A percentile compares a stretch with the other conserved stretches of the same genome.
These are phyloP conservation scores for Amanita inopinata DNA, from an alignment of 768 basidiomycete species.

Conservation along the genomic window DNA sequence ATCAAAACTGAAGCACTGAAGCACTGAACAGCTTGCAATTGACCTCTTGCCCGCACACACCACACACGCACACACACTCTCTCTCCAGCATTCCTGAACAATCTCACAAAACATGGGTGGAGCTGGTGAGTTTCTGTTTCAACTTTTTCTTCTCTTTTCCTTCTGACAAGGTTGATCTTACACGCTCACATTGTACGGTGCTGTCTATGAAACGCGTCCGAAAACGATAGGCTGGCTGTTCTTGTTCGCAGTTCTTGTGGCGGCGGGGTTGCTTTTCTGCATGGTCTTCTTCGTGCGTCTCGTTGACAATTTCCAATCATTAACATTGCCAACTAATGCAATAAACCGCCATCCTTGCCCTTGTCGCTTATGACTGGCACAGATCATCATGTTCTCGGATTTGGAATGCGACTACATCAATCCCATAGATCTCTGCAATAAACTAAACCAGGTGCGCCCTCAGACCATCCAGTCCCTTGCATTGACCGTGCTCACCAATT, in stretches of 20 bases:
- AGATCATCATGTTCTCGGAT: conserved; percentile 99
- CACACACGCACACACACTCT: not conserved
- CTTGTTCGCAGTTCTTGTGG: conserved; percentile 91
- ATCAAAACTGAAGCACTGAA: not conserved
- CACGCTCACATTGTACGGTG: conserved; percentile 6
- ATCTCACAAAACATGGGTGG: conserved; percentile 25
- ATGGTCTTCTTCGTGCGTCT: conserved; percentile 94
- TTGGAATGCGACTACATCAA: conserved; percentile 99
- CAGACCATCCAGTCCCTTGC: conserved; percentile 9
- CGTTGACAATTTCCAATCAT: conserved; percentile 11
- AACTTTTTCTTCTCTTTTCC: not conserved
- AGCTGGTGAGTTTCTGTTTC: conserved; percentile 24
- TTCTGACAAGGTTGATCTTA: conserved; percentile 12
- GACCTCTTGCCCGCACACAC: not conserved
- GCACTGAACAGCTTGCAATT: not conserved
- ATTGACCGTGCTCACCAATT: not conserved
- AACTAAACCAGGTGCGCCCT: conserved; percentile 92
- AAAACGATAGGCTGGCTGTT: conserved; percentile 78
- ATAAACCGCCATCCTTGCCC: too few relatives aligned
- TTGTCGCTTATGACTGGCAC: too few relatives aligned
- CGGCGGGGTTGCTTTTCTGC: conserved; percentile 91
- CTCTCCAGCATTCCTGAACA: conserved; percentile 1
- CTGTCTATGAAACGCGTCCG: not conserved
- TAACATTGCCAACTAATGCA: too few relatives aligned
- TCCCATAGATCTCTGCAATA: conserved; percentile 99